Evolutionary conservation across 2,329 filamentous ascomycete genomes (phyloP).

Genomic region (Ophiocordyceps polyrhachis-furcata): DNA sequence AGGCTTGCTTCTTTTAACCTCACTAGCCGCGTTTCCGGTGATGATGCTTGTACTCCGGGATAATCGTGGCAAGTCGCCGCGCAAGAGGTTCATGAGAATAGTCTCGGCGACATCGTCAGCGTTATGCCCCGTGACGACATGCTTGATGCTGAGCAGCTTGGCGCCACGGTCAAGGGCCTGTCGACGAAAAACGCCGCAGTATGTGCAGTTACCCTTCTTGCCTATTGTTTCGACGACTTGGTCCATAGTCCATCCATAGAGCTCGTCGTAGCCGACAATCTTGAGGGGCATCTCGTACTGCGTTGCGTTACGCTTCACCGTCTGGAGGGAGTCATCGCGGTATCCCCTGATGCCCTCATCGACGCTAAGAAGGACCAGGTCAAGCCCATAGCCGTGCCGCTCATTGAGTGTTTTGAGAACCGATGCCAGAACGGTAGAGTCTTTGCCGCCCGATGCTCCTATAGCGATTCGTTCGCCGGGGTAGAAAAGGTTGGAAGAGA

Average conservation of each 20-base stretch:
- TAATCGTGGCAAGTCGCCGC: slow-evolving; percentile 74
- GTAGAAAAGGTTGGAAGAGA: slow-evolving; percentile 59
- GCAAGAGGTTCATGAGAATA: slow-evolving; percentile 87
- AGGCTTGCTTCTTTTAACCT: slow-evolving; percentile 89
- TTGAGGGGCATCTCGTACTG: slow-evolving; percentile 86
- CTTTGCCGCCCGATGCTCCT: slow-evolving; percentile 90
- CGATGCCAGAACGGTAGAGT: slow-evolving; percentile 87
- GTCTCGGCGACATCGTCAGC: slow-evolving; percentile 96
- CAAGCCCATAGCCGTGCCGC: slow-evolving; percentile 66
- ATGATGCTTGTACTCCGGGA: slow-evolving; percentile 82
- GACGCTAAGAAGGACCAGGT: slow-evolving; percentile 75
- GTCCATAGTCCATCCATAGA: slow-evolving; percentile 99
- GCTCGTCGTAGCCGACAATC: slow-evolving; percentile 79
- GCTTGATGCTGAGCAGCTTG: slow-evolving; percentile 67
- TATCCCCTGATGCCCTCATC: slow-evolving; percentile 98
- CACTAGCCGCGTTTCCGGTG: slow-evolving; percentile 56
- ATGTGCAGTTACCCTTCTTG: slow-evolving; percentile 98
- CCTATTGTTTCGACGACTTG: slow-evolving; percentile 91
- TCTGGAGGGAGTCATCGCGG: slow-evolving; percentile 86
- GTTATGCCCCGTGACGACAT: slow-evolving; percentile 95
- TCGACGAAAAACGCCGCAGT: slow-evolving; percentile 88
- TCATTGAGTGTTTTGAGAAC: slow-evolving; percentile 92
- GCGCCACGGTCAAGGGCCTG: slow-evolving; percentile 89
- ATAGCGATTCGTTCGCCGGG: slow-evolving; percentile 80
- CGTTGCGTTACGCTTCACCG: slow-evolving; percentile 79